Percentiles rank a stretch among this genome's conserved stretches.
Evolutionary conservation across 2,329 filamentous ascomycete genomes (phyloP).

Genomic region (Bisporella sp.): DNA sequence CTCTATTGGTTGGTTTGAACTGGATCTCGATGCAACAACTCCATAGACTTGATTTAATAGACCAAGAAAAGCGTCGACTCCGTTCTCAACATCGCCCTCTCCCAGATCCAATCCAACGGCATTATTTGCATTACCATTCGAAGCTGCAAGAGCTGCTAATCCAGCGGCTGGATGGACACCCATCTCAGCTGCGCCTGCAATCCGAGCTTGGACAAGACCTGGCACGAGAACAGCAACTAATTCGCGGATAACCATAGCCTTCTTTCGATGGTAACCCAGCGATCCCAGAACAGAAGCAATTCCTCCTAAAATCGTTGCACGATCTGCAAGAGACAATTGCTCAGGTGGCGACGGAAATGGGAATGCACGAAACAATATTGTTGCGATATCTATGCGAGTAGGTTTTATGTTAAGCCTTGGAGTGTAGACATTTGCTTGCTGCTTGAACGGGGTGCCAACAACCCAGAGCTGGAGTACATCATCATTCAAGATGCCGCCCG

Average conservation of each 20-base stretch:
- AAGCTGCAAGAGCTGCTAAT: conserved; percentile 62
- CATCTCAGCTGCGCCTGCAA: conserved; percentile 89
- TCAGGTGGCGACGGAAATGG: conserved; percentile 59
- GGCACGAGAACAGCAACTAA: conserved; percentile 76
- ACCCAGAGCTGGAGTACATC: conserved; percentile 59
- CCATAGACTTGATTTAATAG: conserved; percentile 58
- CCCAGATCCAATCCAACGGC: conserved; percentile 52
- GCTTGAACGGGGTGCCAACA: conserved; percentile 49
- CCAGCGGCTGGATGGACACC: conserved; percentile 92
- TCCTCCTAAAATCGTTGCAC: conserved; percentile 73
- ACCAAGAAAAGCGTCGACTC: conserved; percentile 56
- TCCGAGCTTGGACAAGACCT: conserved; percentile 83
- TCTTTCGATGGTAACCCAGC: conserved; percentile 79
- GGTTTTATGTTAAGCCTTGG: conserved; percentile 50
- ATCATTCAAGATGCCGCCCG: conserved; percentile 54
- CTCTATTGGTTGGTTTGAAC: conserved; percentile 1
- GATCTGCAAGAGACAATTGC: conserved; percentile 64
- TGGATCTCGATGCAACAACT: conserved; percentile 35
- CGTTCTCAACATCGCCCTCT: conserved; percentile 58
- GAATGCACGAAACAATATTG: conserved; percentile 61
- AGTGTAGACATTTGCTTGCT: conserved; percentile 36
- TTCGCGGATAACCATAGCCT: conserved; percentile 82
- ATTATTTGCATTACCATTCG: conserved; percentile 41
- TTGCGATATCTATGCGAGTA: conserved; percentile 56
- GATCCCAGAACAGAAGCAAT: conserved; percentile 80